phyloP scores from a whole-genome alignment of 2,329 filamentous ascomycete species.

The Diplodia intermedia region DNA sequence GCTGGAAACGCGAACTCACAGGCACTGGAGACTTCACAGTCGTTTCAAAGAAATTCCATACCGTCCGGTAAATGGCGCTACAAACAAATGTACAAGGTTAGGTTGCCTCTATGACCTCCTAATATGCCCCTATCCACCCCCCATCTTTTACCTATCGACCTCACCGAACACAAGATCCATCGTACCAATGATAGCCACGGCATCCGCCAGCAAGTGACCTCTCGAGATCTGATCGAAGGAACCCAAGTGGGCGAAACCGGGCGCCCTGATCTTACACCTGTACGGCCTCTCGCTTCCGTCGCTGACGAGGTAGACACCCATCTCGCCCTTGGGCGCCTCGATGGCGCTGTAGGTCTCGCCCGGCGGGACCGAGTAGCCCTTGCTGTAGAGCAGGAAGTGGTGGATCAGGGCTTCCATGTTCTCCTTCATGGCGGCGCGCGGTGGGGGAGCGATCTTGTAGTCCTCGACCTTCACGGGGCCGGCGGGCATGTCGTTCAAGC shows the following conservation, averaged over 20 bases:
- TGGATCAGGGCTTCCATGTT: conserved; percentile 99
- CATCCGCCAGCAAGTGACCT: conserved; percentile 93
- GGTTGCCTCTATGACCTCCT: conserved; percentile 17
- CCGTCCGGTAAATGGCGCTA: conserved; percentile 28
- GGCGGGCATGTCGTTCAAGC: conserved; percentile 97
- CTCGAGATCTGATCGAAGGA: conserved; percentile 93
- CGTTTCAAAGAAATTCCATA: conserved; percentile 21
- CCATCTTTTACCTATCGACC: conserved; percentile 32
- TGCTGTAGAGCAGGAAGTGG: conserved; percentile 98
- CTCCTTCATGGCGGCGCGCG: conserved; percentile 99
- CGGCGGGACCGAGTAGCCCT: conserved; percentile 95
- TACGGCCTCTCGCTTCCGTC: conserved; percentile 97
- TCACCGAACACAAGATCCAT: conserved; percentile 49
- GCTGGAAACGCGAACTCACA: neutral
- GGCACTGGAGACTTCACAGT: neutral
- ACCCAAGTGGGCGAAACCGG: conserved; percentile 92
- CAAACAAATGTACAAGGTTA: conserved; percentile 32
- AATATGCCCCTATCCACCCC: neutral
- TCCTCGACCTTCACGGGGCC: conserved; percentile 96
- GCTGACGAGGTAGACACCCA: conserved; percentile 96
- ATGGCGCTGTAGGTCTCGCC: conserved; percentile 98
- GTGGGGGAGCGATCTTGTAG: conserved; percentile 97
- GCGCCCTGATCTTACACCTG: conserved; percentile 95
- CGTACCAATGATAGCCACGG: conserved; percentile 86
- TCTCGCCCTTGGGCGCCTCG: conserved; percentile 99